Conservation (phyloP, 805 yeast species). For the Candida pini region DNA sequence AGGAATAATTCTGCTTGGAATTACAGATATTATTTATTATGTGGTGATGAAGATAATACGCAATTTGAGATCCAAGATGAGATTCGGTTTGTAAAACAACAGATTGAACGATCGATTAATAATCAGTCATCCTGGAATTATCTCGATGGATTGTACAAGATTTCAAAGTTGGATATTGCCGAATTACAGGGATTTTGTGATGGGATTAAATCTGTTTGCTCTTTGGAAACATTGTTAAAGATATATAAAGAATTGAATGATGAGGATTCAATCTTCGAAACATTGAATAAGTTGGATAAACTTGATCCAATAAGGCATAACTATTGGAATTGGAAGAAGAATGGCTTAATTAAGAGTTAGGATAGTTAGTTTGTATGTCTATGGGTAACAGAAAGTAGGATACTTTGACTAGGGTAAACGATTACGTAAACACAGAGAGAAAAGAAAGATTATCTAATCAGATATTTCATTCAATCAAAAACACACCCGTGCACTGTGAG, state of each 20-base stretch:
- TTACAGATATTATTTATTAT: constrained; percentile 62
- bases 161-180: constrained; percentile 21
- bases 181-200: constrained; percentile 42
- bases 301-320: constrained; percentile 26
- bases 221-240: not conserved
- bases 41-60: constrained; percentile 18
- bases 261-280: constrained; percentile 22
- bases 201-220: not conserved
- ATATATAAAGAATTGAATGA: constrained; percentile 16
- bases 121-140: constrained; percentile 89
- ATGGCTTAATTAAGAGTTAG: not conserved
- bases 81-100: constrained; percentile 40
- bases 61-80: constrained; percentile 35
- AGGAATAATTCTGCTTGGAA: constrained; percentile 94
- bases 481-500: no score
- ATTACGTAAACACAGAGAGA: no score
- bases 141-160: constrained; percentile 49
- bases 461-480: no score
- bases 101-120: constrained; percentile 62
- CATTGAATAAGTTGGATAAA: constrained; percentile 47
- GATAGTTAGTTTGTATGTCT: no score
- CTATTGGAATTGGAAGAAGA: constrained; percentile 26
- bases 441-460: no score
- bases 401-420: no score
- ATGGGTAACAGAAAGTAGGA: no score